Conservation (phyloP, 1,284 basidiomycete species). For the Mixia osmundae region DNA sequence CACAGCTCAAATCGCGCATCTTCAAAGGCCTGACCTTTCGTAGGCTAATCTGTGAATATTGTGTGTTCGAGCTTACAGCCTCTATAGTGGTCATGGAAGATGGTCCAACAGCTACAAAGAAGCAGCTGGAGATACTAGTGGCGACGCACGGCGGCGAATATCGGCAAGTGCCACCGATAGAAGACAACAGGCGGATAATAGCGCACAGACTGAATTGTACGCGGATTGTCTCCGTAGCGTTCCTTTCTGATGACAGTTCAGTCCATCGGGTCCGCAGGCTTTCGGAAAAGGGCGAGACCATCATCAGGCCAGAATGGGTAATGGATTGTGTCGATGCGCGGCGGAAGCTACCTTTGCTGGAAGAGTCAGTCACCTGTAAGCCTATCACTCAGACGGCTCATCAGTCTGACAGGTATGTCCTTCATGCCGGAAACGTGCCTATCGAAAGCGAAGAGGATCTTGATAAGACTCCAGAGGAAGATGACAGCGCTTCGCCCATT, state of each 20-base stretch:
- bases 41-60: background rate
- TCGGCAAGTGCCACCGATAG: background rate
- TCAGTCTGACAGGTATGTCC: background rate
- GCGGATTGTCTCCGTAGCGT: background rate
- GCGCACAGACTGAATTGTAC: background rate
- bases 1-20: background rate
- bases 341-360: background rate
- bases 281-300: background rate
- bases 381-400: background rate
- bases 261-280: background rate
- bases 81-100: conserved; percentile 1
- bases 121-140: background rate
- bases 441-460: background rate
- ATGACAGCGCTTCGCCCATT: background rate
- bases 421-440: background rate
- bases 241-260: background rate
- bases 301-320: background rate
- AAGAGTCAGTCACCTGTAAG: background rate
- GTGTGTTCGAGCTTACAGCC: too few relatives aligned
- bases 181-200: background rate
- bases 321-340: background rate
- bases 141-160: conserved; percentile 1
- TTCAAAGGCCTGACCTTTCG: conserved; percentile 1
- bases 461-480: background rate
- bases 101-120: background rate